A percentile compares a stretch with the other conserved stretches of the same genome.
These are phyloP conservation scores for Boletus sp. DNA, from an alignment of 768 basidiomycete species.

Conservation along the genomic window DNA sequence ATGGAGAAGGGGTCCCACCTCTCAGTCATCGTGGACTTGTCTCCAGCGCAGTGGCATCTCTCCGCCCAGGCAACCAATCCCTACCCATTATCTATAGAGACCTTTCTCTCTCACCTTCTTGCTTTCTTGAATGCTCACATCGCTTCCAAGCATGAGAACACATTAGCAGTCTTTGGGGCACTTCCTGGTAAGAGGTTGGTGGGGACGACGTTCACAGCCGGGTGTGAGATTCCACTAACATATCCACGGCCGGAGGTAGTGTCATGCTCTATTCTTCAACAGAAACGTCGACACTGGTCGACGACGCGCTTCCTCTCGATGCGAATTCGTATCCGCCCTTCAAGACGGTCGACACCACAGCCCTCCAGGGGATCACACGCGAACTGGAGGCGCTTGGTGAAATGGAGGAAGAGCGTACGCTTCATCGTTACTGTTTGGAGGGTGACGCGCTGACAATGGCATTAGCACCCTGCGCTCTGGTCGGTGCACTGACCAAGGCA, in stretches of 20 bases:
- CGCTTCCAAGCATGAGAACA: slow-evolving; percentile 87
- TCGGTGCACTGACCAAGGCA: slow-evolving; percentile 88
- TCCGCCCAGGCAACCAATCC: slow-evolving; percentile 49
- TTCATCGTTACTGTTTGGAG: not conserved
- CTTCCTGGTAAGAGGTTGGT: slow-evolving; percentile 76
- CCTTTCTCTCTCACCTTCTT: slow-evolving; percentile 82
- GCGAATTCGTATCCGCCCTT: slow-evolving; percentile 86
- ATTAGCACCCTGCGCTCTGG: slow-evolving; percentile 65
- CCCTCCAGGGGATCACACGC: slow-evolving; percentile 57
- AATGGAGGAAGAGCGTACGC: slow-evolving; percentile 44
- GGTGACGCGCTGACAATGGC: slow-evolving; percentile 4
- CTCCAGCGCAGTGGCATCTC: slow-evolving; percentile 82
- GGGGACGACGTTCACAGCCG: not conserved
- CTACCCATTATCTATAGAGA: slow-evolving; percentile 57
- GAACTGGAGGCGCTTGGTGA: slow-evolving; percentile 56
- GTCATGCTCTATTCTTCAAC: slow-evolving; percentile 74
- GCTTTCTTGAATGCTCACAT: slow-evolving; percentile 93
- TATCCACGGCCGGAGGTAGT: slow-evolving; percentile 36
- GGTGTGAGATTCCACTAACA: not conserved
- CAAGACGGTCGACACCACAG: slow-evolving; percentile 64
- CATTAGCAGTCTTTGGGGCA: slow-evolving; percentile 88
- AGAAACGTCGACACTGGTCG: slow-evolving; percentile 38
- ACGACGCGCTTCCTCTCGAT: slow-evolving; percentile 45
- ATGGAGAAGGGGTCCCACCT: slow-evolving; percentile 62
- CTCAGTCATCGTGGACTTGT: slow-evolving; percentile 81